Conservation (phyloP, 164 flowering plant species). For the Magnolia sinica region DNA sequence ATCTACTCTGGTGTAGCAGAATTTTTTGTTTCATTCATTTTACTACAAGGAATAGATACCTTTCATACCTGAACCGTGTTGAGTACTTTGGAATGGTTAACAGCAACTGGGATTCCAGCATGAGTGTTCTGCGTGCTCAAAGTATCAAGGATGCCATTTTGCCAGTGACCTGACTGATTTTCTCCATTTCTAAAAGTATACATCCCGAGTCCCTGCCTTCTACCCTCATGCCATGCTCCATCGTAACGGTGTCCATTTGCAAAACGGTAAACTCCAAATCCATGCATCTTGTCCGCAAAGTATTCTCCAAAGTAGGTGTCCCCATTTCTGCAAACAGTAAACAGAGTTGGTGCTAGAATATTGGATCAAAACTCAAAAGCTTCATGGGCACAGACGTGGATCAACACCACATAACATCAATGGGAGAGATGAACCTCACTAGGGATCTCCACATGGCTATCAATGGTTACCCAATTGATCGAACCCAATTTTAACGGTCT, state of each 20-base stretch:
- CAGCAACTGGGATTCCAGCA: conserved; percentile 57
- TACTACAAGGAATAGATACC: neutral
- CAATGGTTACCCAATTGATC: too few relatives aligned
- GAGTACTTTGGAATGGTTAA: conserved; percentile 54
- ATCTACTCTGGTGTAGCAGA: neutral
- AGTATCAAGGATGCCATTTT: conserved; percentile 67
- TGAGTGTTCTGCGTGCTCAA: conserved; percentile 42
- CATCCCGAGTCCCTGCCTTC: conserved; percentile 81
- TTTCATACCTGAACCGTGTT: conserved; percentile 68
- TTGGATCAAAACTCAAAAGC: neutral
- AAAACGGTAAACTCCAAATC: conserved; percentile 86
- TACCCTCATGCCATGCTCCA: conserved; percentile 94
- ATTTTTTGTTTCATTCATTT: neutral
- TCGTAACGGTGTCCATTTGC: conserved; percentile 85
- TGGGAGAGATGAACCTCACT: neutral
- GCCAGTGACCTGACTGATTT: conserved; percentile 83
- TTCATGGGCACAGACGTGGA: neutral
- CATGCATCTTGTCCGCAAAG: conserved; percentile 97
- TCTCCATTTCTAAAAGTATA: conserved; percentile 85
- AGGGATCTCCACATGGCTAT: neutral
- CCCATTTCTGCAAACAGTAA: conserved; percentile 59
- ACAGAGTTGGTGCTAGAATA: neutral
- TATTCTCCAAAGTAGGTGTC: conserved; percentile 95
- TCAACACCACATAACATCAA: neutral
- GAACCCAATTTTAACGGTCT: too few relatives aligned